Evolutionary conservation across 805 yeast species (phyloP), one percentile per base, ranked within the genome.

Genomic region (Kockiozyma suomiensis): DNA sequence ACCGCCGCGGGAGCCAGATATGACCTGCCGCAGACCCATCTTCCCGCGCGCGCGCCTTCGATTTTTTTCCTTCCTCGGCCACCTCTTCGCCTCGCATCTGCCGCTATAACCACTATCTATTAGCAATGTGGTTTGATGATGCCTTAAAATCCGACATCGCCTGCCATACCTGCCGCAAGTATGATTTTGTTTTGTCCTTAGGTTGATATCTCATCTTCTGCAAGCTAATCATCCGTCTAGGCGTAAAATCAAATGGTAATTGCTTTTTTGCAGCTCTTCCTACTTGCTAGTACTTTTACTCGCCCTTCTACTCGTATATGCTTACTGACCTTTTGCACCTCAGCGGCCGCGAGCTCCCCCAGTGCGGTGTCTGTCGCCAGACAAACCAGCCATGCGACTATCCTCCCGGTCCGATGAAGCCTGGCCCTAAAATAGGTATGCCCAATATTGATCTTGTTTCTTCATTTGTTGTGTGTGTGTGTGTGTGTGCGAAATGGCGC

Each of bases 401-500:
- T 42, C 47, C 47, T 12, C 32, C 47, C 10, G 47, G 47, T 17
- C 47, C n/a, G n/a, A 15, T 42, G 32, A 42, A 42, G 32, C 47
- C 47, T 12, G 47, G 47, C 25, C 47, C 47, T 6, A 42, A 42
- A 42, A 42, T 42, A 8, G 47, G 47, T 42, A 23, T 6, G 47
- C 19, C 15, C 19, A 13, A 10, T 30, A 7, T 6, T 30, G 10
- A 7, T 30, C 33, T 30, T 30, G 10, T 10, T 30, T 30, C 33
- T 30, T 10, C 10, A 6, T 30, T 30, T 7, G 10, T 30, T 10
- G 10, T 30, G 33, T 30, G 33, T 6, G 33, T 12, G 21, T 4
- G 23, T 4, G 10, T 26, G 4, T n/a, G 12, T 12, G 15, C 15
- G 47, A 8, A 21, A 5, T 42, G 5, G 5, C 12, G 32, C 47